phyloP scores from a whole-genome alignment of 2,329 filamentous ascomycete genomes.

The Hymenoscyphus albidus region DNA sequence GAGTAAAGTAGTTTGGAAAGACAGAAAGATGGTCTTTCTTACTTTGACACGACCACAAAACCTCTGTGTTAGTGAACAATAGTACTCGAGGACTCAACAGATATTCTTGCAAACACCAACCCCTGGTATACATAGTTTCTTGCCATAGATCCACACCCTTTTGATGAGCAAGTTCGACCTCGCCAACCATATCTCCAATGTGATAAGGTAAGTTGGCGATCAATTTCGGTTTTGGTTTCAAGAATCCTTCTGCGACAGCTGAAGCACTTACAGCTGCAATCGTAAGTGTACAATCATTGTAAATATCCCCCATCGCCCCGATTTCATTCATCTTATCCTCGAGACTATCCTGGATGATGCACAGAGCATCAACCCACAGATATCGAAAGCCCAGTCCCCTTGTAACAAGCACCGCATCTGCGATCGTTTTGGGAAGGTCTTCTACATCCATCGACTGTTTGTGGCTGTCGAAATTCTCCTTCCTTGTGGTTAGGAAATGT shows the following conservation, averaged over 20 bases:
- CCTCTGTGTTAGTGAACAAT: constrained; percentile 17
- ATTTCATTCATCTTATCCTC: constrained; percentile 20
- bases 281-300: constrained; percentile 34
- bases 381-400: constrained; percentile 10
- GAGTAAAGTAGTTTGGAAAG: background rate
- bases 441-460: constrained; percentile 6
- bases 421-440: constrained; percentile 16
- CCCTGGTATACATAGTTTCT: constrained; percentile 20
- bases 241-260: constrained; percentile 16
- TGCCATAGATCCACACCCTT: constrained; percentile 15
- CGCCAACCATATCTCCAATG: constrained; percentile 11
- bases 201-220: constrained; percentile 15
- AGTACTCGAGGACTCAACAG: constrained; percentile 15
- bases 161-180: constrained; percentile 11
- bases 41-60: constrained; percentile 19
- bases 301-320: constrained; percentile 15
- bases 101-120: constrained; percentile 23
- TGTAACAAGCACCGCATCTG: constrained; percentile 15
- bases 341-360: constrained; percentile 13
- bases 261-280: constrained; percentile 17
- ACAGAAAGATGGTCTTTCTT: background rate
- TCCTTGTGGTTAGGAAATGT: constrained; percentile 6
- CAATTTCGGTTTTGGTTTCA: constrained; percentile 10
- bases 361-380: constrained; percentile 11
- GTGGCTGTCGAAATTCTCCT: constrained; percentile 9